phyloP scores from a whole-genome alignment of 2,329 filamentous ascomycete species.

The Aspergillus quadricinctus region DNA sequence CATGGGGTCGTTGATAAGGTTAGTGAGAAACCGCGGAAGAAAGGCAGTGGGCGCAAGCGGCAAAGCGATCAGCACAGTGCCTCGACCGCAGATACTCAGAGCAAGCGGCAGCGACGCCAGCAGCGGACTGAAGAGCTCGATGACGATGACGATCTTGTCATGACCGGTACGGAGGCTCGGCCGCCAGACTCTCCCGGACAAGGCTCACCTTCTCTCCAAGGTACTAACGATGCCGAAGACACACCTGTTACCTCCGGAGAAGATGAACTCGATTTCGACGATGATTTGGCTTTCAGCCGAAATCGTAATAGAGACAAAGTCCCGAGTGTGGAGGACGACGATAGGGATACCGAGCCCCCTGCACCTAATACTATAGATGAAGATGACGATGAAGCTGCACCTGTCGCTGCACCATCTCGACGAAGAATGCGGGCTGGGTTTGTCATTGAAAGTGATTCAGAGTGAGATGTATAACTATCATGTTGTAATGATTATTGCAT shows the following conservation, averaged over 20 bases:
- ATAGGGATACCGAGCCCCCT: neutral
- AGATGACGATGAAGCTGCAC: conserved; percentile 30
- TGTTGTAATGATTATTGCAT: conserved; percentile 22
- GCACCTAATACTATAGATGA: conserved; percentile 8
- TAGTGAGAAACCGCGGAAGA: conserved; percentile 23
- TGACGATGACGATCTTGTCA: conserved; percentile 30
- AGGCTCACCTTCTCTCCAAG: neutral
- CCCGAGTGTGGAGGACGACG: conserved; percentile 1
- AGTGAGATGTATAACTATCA: conserved; percentile 20
- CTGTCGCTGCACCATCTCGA: conserved; percentile 25
- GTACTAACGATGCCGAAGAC: conserved; percentile 12
- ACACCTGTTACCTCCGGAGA: conserved; percentile 26
- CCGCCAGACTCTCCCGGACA: conserved; percentile 18
- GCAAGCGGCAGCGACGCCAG: conserved; percentile 28
- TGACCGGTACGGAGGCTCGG: conserved; percentile 20
- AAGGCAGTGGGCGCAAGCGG: conserved; percentile 25
- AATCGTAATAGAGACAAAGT: conserved; percentile 15
- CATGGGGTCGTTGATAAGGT: conserved; percentile 32
- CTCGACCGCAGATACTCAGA: conserved; percentile 14
- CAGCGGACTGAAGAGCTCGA: conserved; percentile 14
- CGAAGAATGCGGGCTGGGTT: conserved; percentile 38
- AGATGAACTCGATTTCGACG: conserved; percentile 31
- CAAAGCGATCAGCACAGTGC: conserved; percentile 23
- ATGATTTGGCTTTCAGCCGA: conserved; percentile 30
- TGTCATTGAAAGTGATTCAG: conserved; percentile 42